Base-by-base conservation (phyloP, 805 yeast species). In the Wickerhamiella vanderwaltii region DNA sequence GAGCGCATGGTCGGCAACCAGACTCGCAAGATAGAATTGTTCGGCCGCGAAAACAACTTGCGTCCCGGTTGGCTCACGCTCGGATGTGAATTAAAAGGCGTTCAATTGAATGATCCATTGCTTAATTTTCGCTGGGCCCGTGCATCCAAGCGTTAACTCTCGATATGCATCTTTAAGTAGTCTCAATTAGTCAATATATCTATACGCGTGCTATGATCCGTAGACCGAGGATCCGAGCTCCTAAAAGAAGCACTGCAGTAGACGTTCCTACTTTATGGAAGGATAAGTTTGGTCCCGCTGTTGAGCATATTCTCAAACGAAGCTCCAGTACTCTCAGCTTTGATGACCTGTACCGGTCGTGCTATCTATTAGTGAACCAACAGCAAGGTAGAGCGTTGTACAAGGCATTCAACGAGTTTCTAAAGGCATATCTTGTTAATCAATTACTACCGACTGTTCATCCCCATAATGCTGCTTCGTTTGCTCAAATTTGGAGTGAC, bases 41-140 rank as follows among this genome's bases (percentile, higher is more conserved):
- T 87, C 61, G 96, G 96, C 4, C 69, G 94, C 43, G 80, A 77
- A 48, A 88, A 83, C 53, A 87, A 88, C 53, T 67, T 79, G 1
- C 68, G 95, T 28, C 81, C 85, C 0, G 95, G 95, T 0, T 88
- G 97, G 96, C 63, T 87, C 41, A 83, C 57, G 1, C 34, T 53
- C 13, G 57, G 57, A 19, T 46, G 46, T 33, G 54, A 52, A 38
- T 37, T 49, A 22, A 46, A 45, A 12, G 43, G 46, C 12, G 38
- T 48, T 5, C 26, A 22, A 5, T 16, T 51, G 11, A n/a, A 19
- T n/a, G 52, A 51, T 20, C 43, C 51, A 3, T 29, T 38, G 7
- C 39, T 49, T 22, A 22, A 39, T 11, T 24, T 38, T 17, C 31
- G 38, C 29, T 41, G 40, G 44, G 28, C 35, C 6, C 12, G 31